These are phyloP conservation scores for Uronychia binucleata DNA, from an alignment of 73 alveolate species.

Conservation along the genomic window DNA sequence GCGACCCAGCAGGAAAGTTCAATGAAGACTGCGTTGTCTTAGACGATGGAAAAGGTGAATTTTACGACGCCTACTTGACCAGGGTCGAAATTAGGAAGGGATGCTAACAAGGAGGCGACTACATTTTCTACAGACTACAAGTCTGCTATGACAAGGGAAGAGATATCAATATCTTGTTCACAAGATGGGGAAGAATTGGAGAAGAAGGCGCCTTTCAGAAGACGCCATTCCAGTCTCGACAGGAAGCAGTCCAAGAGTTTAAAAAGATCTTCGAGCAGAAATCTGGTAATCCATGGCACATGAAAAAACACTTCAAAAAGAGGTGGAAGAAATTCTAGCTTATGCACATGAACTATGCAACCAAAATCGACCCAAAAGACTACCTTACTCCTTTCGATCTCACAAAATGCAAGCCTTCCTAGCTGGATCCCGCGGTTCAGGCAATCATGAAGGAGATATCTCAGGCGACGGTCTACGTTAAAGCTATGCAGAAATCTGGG, in stretches of 20 bases:
- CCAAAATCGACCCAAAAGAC: constrained; percentile 36
- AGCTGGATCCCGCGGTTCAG: constrained; percentile 36
- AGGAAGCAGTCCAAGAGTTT: constrained; percentile 90
- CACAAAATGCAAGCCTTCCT: neutral
- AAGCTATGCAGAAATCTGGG: constrained; percentile 73
- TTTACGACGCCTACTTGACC: constrained; percentile 38
- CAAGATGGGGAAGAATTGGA: constrained; percentile 98
- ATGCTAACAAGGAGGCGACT: constrained; percentile 50
- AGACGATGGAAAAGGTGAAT: constrained; percentile 65
- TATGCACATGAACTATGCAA: constrained; percentile 20
- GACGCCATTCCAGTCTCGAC: constrained; percentile 86
- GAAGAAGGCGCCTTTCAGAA: constrained; percentile 93
- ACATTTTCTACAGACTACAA: constrained; percentile 92
- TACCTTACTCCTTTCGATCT: constrained; percentile 37
- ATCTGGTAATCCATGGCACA: constrained; percentile 91
- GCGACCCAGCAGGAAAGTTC: constrained; percentile 78
- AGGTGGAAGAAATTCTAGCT: constrained; percentile 39
- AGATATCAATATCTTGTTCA: constrained; percentile 86
- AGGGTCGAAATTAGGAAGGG: constrained; percentile 45
- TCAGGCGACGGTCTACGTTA: constrained; percentile 70
- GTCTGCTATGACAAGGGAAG: constrained; percentile 88
- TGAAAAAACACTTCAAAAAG: constrained; percentile 48
- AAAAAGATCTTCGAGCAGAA: constrained; percentile 83
- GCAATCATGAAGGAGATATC: constrained; percentile 75
- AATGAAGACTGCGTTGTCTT: constrained; percentile 73